phyloP scores from a whole-genome alignment of 352 stramenopile genomes.

The Thraustochytrium striatum region DNA sequence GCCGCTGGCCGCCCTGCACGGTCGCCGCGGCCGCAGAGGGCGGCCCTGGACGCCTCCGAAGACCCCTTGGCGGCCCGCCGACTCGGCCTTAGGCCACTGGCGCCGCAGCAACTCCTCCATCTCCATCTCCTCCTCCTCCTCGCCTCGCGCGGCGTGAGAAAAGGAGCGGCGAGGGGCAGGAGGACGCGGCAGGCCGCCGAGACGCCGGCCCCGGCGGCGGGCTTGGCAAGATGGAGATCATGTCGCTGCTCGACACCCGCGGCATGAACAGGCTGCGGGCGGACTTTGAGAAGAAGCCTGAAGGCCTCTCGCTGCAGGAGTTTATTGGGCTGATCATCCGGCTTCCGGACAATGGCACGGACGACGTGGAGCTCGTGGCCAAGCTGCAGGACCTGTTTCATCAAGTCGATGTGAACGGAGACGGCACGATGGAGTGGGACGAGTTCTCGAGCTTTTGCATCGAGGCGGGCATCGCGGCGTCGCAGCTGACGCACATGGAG shows the following conservation, averaged over 20 bases:
- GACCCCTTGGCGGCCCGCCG: too few relatives aligned
- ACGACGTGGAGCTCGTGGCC: slow-evolving; percentile 46
- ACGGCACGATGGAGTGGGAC: slow-evolving; percentile 54
- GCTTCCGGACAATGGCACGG: slow-evolving; percentile 10
- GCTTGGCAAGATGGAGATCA: slow-evolving; percentile 66
- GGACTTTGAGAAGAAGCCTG: slow-evolving; percentile 73
- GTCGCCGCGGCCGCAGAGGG: too few relatives aligned
- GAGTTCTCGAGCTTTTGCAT: slow-evolving; percentile 56
- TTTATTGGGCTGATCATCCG: slow-evolving; percentile 76
- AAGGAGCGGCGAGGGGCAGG: neutral
- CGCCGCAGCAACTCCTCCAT: too few relatives aligned
- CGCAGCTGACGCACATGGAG: slow-evolving; percentile 22
- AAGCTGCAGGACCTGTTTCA: slow-evolving; percentile 55
- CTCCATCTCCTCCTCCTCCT: too few relatives aligned
- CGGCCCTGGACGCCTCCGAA: too few relatives aligned
- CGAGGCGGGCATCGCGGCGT: slow-evolving; percentile 49
- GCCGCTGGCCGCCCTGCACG: too few relatives aligned
- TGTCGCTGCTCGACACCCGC: slow-evolving; percentile 81
- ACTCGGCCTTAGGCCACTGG: too few relatives aligned
- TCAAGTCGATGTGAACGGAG: slow-evolving; percentile 56
- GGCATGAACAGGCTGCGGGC: slow-evolving; percentile 71
- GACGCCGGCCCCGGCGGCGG: too few relatives aligned
- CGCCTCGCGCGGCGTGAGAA: too few relatives aligned
- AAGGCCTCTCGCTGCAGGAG: slow-evolving; percentile 70
- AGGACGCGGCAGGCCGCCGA: neutral